Evolutionary conservation across 2,329 filamentous ascomycete genomes (phyloP).

Genomic region (Penicillium hordei): DNA sequence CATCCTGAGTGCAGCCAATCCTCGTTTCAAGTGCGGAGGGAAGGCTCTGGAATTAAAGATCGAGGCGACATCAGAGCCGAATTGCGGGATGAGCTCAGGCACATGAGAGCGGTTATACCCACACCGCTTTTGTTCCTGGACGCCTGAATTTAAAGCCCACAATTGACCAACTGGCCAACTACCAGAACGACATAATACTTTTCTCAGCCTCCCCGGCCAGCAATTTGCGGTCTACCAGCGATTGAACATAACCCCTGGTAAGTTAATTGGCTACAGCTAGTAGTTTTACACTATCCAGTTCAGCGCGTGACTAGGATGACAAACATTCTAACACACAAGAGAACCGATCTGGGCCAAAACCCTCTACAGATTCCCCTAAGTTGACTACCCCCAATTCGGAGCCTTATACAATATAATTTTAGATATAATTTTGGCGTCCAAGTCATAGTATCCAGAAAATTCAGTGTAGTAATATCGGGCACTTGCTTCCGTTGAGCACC

Average conservation of each 20-base stretch:
- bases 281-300: no score
- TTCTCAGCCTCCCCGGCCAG: not conserved
- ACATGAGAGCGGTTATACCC: not conserved
- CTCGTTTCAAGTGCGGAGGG: not conserved
- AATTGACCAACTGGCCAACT: not conserved
- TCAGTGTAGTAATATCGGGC: not conserved
- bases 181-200: not conserved
- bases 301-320: not conserved
- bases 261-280: no score
- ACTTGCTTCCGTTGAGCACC: not conserved
- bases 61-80: not conserved
- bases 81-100: constrained; percentile 10
- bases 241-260: no score
- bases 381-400: not conserved
- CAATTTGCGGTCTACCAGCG: not conserved
- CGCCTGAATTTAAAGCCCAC: not conserved
- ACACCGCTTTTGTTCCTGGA: not conserved
- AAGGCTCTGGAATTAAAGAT: constrained; percentile 1
- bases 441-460: not conserved
- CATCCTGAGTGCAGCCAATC: constrained; percentile 6
- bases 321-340: not conserved
- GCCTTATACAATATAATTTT: not conserved
- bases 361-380: not conserved
- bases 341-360: not conserved
- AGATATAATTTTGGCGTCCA: not conserved